Base-by-base conservation (phyloP, 768 basidiomycete genomes). In the Brasilioporus rufonigricans region DNA sequence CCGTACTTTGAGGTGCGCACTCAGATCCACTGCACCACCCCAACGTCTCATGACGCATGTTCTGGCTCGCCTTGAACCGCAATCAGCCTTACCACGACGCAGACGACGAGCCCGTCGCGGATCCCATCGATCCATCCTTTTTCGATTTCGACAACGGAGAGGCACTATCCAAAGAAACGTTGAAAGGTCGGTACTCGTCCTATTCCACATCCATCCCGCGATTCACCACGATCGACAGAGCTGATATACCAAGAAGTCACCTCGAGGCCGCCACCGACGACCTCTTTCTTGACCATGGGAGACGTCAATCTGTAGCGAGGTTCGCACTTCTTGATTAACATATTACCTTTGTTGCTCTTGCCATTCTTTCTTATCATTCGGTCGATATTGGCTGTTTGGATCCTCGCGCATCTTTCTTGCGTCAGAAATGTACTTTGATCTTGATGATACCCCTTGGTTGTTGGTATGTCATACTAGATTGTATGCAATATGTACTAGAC, bases 101-200 rank as follows among this genome's bases (percentile, higher is more conserved):
- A 7, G 82, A 84, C 13, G 94, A 98, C 66, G 94, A 97, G 66
- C 94, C 95, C 0, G 80, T 82, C 2, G 93, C 94, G 1, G 77
- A 82, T 58, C 81, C 83, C 1, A 76, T 91, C 31, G 85, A 90
- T 49, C 85, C 91, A 0, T 81, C 81, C 1, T 92, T 91, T 71
- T 93, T 93, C 63, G 84, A 92, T 60, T 93, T 93, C 64, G 90
- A 92, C 60, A 83, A 85, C 52, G 85, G 86, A 1, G 59, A 82
- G 52, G 75, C 82, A 12, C 61, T 86, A 53, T 75, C 79, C 18
- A 90, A 86, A 62, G 87, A 88, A 60, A 76, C 82, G 53, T 69
- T 90, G 45, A 90, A 90, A 79, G 80, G 87, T 85, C 38, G 14
- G 70, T 61, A 16, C 9, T n/a, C n/a, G 21, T 13, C 24, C 13